A percentile compares a stretch with the other conserved stretches of the same genome.
Evolutionary conservation across 2,329 filamentous ascomycete species (phyloP).

Genomic region (Scleromitrula shiraiana): DNA sequence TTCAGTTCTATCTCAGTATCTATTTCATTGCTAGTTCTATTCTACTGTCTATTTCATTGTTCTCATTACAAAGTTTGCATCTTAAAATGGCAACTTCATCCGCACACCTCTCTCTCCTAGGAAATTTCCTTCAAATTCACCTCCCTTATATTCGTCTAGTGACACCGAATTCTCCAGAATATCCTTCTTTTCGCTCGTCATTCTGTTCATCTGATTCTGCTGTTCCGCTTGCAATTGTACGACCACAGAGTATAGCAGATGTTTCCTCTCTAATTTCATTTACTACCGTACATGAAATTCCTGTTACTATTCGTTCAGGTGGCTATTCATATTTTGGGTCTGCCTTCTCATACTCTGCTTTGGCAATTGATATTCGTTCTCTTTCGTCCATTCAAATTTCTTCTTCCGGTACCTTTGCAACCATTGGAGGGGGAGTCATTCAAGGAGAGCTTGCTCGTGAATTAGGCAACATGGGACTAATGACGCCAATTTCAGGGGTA

Average conservation of each 20-base stretch:
- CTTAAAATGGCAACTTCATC: neutral
- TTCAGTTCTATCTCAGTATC: too few species aligned
- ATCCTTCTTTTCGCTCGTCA: slow-evolving; percentile 6
- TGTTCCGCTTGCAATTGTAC: slow-evolving; percentile 20
- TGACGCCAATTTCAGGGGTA: slow-evolving; percentile 24
- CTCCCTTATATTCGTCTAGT: neutral
- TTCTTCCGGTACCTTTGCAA: slow-evolving; percentile 25
- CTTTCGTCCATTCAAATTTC: slow-evolving; percentile 29
- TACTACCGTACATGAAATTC: slow-evolving; percentile 14
- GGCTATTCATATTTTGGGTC: slow-evolving; percentile 32
- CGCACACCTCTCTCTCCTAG: neutral
- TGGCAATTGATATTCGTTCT: slow-evolving; percentile 34
- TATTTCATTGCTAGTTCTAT: too few species aligned
- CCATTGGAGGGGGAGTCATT: slow-evolving; percentile 32
- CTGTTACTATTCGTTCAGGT: slow-evolving; percentile 27
- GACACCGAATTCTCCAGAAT: slow-evolving; percentile 12
- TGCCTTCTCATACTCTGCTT: slow-evolving; percentile 26
- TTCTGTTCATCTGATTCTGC: slow-evolving; percentile 12
- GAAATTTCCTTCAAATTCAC: neutral
- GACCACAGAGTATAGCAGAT: slow-evolving; percentile 24
- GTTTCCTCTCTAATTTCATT: slow-evolving; percentile 20
- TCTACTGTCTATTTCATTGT: neutral
- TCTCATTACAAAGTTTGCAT: neutral
- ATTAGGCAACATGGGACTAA: slow-evolving; percentile 27
- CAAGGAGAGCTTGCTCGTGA: slow-evolving; percentile 23